Evolutionary conservation across 2,329 filamentous ascomycete genomes (phyloP), one percentile per base, ranked within the genome.

Genomic region (Colletotrichum simmondsii): DNA sequence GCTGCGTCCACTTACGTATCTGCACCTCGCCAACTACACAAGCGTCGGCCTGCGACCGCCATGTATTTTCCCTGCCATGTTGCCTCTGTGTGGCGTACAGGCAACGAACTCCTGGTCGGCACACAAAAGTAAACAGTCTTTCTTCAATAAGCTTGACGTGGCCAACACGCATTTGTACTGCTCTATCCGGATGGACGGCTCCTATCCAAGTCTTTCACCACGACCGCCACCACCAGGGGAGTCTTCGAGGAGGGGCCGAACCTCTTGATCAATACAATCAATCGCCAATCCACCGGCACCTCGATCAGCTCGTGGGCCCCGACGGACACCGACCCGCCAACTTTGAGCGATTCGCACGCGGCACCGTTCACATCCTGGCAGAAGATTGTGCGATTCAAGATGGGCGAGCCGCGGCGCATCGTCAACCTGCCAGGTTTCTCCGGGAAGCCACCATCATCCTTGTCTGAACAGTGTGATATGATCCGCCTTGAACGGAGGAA

Each of bases 11-110:
- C 59, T 28, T 63, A 28, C 54, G 22, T 42, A 46, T 49, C 32
- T 7, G 35, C 60, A 42, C 58, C 26, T 69, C 66, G 28, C 35
- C 59, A 19, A 28, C 22, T 63, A 49, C 49, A 42, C 46, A 42
- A 59, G 56, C 61, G 65, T 65, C 22, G 66, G 60, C 60, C 66
- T 70, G 66, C 70, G 46, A 65, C 60, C 59, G 70, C 70, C 70
- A 37, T 65, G 54, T 61, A 54, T 65, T 49, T 72, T 56, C 35
- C n/a, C 66, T 30, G 54, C 49, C 28, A 60, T 42, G 35, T 52
- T 37, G 35, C 49, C 52, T 4, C n/a, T 52, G 56, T n/a, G 52
- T 52, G 54, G 42, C n/a, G 19, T 14, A 65, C 32, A 49, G 35
- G 54, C 49, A 57, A 35, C 26, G 46, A 65, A 26, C 10, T 70